Evolutionary conservation across 805 yeast species (phyloP), one percentile per base, ranked within the genome.

Genomic region (Zygosaccharomyces lentus): DNA sequence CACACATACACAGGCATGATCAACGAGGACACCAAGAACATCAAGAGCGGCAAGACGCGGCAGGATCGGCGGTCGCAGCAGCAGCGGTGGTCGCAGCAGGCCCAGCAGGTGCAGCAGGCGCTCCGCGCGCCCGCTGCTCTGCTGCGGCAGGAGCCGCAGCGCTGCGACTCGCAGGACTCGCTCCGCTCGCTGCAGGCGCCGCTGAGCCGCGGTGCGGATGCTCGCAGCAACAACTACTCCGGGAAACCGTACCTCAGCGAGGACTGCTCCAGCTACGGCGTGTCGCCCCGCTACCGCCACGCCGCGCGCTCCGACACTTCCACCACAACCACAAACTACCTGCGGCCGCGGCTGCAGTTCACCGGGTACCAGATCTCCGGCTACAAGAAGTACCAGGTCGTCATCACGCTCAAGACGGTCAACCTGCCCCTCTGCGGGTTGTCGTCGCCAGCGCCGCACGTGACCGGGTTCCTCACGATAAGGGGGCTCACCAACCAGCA

Each of bases 381-480:
- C 1, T 59, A 62, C 45, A 62, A 62, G 45, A 62, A 57, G 39
- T 63, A 78, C 58, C 78, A 77, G 52, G 83, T 82, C 5, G 49
- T 71, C 32, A 84, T 82, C 3, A 78, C 73, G 48, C 65, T 82
- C 48, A 73, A 78, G 55, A 76, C 80, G 17, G 80, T 81, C 4
- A 80, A 80, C 58, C 62, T 82, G 30, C 66, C 68, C 4, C 41
- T 19, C 17, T 34, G 40, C 17, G 43, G 48, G 7, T 26, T 25
- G 19, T 48, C 59, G 57, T 16, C 69, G 62, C 41, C 70, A 71
- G 31, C 55, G 9, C 68, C 61, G 35, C 69, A 64, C 43, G 40
- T 78, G 24, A 68, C 82, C 4, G 95, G 95, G 2, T 81, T 78
- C 49, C 67, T 85, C 37, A 80, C 82, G 40, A 85, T 85, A 43